A percentile compares a stretch with the other conserved stretches of the same genome.
Evolutionary conservation across 2,329 filamentous ascomycete species (phyloP).

Genomic region (Epichloe uncinata): DNA sequence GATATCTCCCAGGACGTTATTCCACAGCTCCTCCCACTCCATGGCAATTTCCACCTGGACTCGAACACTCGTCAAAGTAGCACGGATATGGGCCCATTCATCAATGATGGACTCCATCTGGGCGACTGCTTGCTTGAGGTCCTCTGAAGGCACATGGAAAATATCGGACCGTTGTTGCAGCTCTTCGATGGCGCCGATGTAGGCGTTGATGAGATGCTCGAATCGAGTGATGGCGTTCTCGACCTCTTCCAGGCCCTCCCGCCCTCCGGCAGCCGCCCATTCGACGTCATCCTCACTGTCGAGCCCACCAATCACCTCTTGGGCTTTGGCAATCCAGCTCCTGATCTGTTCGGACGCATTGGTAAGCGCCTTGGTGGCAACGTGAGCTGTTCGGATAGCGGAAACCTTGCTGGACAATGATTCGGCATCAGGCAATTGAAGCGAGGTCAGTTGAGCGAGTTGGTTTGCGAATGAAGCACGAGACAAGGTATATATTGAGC

Average conservation of each 20-base stretch:
- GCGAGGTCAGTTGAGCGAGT: constrained; percentile 78
- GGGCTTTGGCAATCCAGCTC: constrained; percentile 86
- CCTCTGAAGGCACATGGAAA: constrained; percentile 51
- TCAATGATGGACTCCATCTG: constrained; percentile 82
- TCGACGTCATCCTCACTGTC: constrained; percentile 96
- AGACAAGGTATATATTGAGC: constrained; percentile 88
- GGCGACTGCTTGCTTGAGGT: constrained; percentile 60
- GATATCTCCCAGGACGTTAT: constrained; percentile 83
- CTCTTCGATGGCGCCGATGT: constrained; percentile 86
- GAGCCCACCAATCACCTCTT: constrained; percentile 74
- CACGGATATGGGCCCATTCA: constrained; percentile 75
- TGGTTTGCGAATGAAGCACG: constrained; percentile 88
- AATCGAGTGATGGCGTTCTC: constrained; percentile 69
- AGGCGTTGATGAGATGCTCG: constrained; percentile 80
- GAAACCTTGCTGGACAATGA: constrained; percentile 72
- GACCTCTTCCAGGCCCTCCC: constrained; percentile 63
- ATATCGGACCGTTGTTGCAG: constrained; percentile 73
- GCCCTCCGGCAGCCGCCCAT: constrained; percentile 82
- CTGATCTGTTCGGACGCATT: constrained; percentile 86
- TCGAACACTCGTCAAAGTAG: constrained; percentile 65
- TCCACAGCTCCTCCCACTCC: constrained; percentile 99
- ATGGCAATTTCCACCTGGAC: constrained; percentile 90
- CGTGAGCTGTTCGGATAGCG: constrained; percentile 70
- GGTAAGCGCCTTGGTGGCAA: constrained; percentile 71
- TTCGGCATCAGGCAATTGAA: constrained; percentile 75